These are phyloP conservation scores for Pharus latifolius DNA, from an alignment of 176 grass and related monocot genomes.

Conservation along the genomic window DNA sequence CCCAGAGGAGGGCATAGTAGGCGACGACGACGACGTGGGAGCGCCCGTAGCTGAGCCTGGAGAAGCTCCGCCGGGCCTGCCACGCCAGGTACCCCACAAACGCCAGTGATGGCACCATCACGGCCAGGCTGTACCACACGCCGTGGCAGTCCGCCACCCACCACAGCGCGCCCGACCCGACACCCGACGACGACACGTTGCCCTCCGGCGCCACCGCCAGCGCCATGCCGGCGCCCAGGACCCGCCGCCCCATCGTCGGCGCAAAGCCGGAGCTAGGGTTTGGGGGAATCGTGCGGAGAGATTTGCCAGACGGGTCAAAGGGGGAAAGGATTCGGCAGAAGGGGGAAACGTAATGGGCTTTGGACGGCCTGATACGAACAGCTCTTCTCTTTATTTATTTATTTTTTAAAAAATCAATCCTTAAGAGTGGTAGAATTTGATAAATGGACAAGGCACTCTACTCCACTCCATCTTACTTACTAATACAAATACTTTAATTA, in stretches of 20 bases:
- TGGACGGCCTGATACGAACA: background rate
- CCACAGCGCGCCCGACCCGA: slow-evolving; percentile 24
- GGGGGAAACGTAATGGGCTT: background rate
- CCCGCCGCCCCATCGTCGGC: slow-evolving; percentile 20
- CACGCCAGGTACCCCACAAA: slow-evolving; percentile 81
- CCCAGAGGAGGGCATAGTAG: slow-evolving; percentile 86
- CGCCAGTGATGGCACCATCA: slow-evolving; percentile 66
- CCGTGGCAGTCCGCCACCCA: slow-evolving; percentile 65
- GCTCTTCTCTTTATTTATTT: no score
- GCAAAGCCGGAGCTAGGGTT: slow-evolving; percentile 14
- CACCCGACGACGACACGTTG: slow-evolving; percentile 3
- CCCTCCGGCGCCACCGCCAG: slow-evolving; percentile 28
- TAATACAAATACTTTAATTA: no score
- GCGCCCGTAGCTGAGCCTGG: slow-evolving; percentile 59
- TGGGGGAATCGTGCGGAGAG: slow-evolving; percentile 3
- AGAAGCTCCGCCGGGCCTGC: slow-evolving; percentile 71
- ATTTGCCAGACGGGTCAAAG: slow-evolving; percentile 30
- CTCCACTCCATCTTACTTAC: no score
- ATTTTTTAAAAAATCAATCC: no score
- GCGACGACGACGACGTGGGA: slow-evolving; percentile 82
- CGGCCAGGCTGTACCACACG: slow-evolving; percentile 51
- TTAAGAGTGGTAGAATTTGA: no score
- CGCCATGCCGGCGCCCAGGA: slow-evolving; percentile 34
- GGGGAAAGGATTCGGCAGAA: background rate
- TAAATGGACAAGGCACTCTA: no score